Conservation (phyloP, 2,329 filamentous ascomycete genomes). For the Apiospora phragmitis region DNA sequence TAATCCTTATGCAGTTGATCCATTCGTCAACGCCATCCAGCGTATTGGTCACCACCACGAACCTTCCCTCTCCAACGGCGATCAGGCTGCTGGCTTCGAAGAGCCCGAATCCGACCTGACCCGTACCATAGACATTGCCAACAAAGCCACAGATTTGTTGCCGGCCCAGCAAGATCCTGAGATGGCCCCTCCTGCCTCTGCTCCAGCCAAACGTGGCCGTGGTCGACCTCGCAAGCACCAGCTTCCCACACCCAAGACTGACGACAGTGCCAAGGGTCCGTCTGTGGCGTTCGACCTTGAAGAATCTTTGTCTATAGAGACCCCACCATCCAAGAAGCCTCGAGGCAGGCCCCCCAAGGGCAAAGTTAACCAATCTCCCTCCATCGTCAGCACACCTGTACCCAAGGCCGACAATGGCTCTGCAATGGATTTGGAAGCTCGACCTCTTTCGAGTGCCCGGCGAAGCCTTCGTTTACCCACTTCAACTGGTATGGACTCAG, state of each 20-base stretch:
- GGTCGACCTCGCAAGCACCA: slow-evolving; percentile 5
- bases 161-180: not conserved
- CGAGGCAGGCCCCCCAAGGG: not conserved
- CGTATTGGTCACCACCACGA: not conserved
- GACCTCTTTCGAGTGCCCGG: not conserved
- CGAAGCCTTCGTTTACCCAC: not conserved
- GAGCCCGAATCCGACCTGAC: not conserved
- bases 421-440: too few species aligned
- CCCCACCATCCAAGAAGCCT: not conserved
- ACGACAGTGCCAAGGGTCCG: not conserved
- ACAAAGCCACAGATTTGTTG: not conserved
- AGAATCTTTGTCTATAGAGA: not conserved
- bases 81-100: not conserved
- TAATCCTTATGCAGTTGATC: not conserved
- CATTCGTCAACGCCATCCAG: not conserved
- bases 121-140: not conserved
- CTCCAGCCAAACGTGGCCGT: not conserved
- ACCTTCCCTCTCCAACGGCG: not conserved
- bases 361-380: not conserved
- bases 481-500: not conserved
- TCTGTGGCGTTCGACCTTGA: not conserved
- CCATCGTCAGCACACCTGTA: not conserved
- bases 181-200: not conserved
- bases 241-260: too few species aligned
- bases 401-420: not conserved